These are phyloP conservation scores for Fusarium beomiforme DNA, from an alignment of 2,329 filamentous ascomycete genomes.

Conservation along the genomic window DNA sequence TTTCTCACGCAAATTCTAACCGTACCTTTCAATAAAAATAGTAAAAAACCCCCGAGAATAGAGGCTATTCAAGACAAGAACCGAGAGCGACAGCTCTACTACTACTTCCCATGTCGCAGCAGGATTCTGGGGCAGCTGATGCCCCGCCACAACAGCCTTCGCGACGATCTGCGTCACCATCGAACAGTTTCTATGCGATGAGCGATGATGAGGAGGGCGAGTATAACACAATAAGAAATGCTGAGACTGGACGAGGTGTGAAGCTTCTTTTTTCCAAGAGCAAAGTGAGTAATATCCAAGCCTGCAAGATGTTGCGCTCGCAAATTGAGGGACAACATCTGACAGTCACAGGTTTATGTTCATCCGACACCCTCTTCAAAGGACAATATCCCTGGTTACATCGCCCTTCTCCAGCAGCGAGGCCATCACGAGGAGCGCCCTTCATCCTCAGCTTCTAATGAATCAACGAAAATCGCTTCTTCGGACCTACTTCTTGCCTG, in stretches of 20 bases:
- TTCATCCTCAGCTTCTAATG: constrained; percentile 44
- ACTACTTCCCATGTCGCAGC: constrained; percentile 35
- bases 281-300: constrained; percentile 70
- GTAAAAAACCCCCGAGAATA: neutral
- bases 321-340: constrained; percentile 3
- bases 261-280: constrained; percentile 96
- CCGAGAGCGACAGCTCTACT: neutral
- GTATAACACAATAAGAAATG: constrained; percentile 92
- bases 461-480: constrained; percentile 60
- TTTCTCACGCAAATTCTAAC: constrained; percentile 1
- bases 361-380: constrained; percentile 92
- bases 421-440: constrained; percentile 55
- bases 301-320: neutral
- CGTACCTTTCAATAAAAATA: too few relatives aligned
- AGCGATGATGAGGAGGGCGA: constrained; percentile 96
- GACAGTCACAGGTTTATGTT: constrained; percentile 79
- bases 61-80: neutral
- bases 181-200: constrained; percentile 92
- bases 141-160: constrained; percentile 41
- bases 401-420: constrained; percentile 94
- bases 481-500: constrained; percentile 89
- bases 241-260: constrained; percentile 80
- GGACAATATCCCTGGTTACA: constrained; percentile 95
- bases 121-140: constrained; percentile 33
- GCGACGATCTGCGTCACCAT: constrained; percentile 70